phyloP scores from a whole-genome alignment of 768 basidiomycete genomes.

The Rhodosporidiobolus odoratus region DNA sequence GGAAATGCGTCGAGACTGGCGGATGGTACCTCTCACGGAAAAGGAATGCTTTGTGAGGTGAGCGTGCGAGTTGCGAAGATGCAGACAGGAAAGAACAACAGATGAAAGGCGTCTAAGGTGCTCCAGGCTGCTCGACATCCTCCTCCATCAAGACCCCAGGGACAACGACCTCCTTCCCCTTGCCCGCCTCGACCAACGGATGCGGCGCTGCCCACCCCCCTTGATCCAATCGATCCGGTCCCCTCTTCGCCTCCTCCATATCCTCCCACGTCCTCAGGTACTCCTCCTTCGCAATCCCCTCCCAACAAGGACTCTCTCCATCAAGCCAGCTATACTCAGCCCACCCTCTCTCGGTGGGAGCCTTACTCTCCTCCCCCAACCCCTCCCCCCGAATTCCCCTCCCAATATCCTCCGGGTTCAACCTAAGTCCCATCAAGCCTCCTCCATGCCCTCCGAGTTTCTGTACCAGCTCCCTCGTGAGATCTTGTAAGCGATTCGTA shows the following conservation, averaged over 20 bases:
- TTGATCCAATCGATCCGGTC: not conserved
- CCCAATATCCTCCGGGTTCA: conserved; percentile 44
- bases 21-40: too few species aligned
- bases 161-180: not conserved
- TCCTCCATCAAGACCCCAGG: not conserved
- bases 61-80: not conserved
- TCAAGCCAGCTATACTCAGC: conserved; percentile 22
- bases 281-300: conserved; percentile 15
- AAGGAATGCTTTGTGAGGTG: too few species aligned
- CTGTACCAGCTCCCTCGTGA: conserved; percentile 44
- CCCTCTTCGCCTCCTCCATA: not conserved
- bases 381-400: conserved; percentile 50
- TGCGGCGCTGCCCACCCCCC: not conserved
- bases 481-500: conserved; percentile 45
- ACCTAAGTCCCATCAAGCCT: conserved; percentile 49
- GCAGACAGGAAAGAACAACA: not conserved
- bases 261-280: conserved; percentile 15
- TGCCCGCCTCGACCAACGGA: not conserved
- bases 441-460: conserved; percentile 48
- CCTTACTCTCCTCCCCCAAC: conserved; percentile 28
- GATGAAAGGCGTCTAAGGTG: not conserved
- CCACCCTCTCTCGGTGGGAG: conserved; percentile 16
- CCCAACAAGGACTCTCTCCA: conserved; percentile 13
- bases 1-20: too few species aligned
- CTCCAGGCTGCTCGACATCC: not conserved